phyloP scores from a whole-genome alignment of 768 basidiomycete genomes.

The Pleurotus cornucopiae region DNA sequence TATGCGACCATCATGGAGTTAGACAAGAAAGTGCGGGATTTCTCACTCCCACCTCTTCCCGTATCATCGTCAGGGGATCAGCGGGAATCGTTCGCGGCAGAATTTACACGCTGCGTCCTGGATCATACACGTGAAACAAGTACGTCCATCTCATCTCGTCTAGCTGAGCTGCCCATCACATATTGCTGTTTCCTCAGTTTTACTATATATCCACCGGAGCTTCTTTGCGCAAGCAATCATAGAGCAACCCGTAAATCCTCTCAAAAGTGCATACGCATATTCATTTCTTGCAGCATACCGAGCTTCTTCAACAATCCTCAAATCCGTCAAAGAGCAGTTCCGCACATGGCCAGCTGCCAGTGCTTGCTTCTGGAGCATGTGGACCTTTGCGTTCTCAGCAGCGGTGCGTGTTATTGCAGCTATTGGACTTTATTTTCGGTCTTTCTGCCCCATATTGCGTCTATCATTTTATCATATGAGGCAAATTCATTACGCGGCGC shows the following conservation, averaged over 20 bases:
- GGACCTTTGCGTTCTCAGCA: constrained; percentile 58
- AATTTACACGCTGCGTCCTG: constrained; percentile 41
- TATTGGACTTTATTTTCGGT: neutral
- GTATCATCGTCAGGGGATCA: constrained; percentile 20
- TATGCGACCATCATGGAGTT: constrained; percentile 65
- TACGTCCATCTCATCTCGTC: constrained; percentile 13
- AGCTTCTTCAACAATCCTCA: constrained; percentile 53
- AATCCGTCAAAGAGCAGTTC: constrained; percentile 46
- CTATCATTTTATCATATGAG: neutral
- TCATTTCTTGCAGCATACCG: constrained; percentile 64
- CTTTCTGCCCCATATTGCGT: neutral
- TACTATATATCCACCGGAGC: constrained; percentile 60
- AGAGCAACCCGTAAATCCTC: constrained; percentile 61
- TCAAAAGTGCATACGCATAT: constrained; percentile 59
- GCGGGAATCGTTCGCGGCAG: constrained; percentile 27
- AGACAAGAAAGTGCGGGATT: constrained; percentile 65
- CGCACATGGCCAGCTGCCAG: constrained; percentile 40
- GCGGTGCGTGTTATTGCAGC: constrained; percentile 29
- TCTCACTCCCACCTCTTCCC: constrained; percentile 51
- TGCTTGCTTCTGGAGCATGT: constrained; percentile 56
- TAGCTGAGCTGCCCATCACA: neutral
- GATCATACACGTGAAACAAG: constrained; percentile 47
- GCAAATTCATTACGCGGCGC: neutral
- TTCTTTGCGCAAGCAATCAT: constrained; percentile 74
- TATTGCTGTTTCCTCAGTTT: constrained; percentile 29